phyloP scores from a whole-genome alignment of 2,329 filamentous ascomycete species.

The Verticillium albo-atrum region DNA sequence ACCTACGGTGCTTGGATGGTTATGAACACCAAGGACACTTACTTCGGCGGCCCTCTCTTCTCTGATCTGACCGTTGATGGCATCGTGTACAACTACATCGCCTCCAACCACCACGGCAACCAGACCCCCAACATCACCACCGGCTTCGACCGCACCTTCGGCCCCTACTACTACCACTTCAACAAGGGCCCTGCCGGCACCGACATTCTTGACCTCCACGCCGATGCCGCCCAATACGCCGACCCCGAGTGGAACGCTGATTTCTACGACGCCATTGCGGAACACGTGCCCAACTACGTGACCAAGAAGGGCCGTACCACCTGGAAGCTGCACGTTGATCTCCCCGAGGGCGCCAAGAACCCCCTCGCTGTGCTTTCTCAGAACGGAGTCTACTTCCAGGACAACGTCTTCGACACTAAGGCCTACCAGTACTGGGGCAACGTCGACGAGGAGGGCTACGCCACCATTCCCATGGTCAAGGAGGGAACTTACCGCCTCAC shows the following conservation, averaged over 20 bases:
- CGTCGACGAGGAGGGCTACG: slow-evolving; percentile 36
- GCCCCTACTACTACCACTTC: slow-evolving; percentile 57
- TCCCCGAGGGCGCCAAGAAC: slow-evolving; percentile 46
- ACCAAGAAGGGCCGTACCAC: slow-evolving; percentile 45
- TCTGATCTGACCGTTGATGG: slow-evolving; percentile 57
- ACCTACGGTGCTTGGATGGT: slow-evolving; percentile 56
- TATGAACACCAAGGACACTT: slow-evolving; percentile 56
- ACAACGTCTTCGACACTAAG: slow-evolving; percentile 44
- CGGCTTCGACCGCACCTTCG: slow-evolving; percentile 59
- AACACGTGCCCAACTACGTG: slow-evolving; percentile 55
- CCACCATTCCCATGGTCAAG: slow-evolving; percentile 45
- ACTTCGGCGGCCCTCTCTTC: slow-evolving; percentile 53
- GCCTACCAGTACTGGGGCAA: slow-evolving; percentile 55
- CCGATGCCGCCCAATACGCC: slow-evolving; percentile 49
- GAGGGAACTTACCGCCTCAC: slow-evolving; percentile 58
- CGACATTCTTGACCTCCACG: slow-evolving; percentile 40
- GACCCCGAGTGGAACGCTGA: slow-evolving; percentile 49
- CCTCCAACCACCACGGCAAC: slow-evolving; percentile 56
- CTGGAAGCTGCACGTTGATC: slow-evolving; percentile 42
- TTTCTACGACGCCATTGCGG: slow-evolving; percentile 61
- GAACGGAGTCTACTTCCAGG: slow-evolving; percentile 50
- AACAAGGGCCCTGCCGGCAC: slow-evolving; percentile 46
- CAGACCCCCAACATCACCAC: slow-evolving; percentile 56
- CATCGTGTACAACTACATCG: slow-evolving; percentile 57
- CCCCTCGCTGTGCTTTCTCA: slow-evolving; percentile 47